Conservation (phyloP, 176 grass and related monocot species). For the Zizania latifolia region DNA sequence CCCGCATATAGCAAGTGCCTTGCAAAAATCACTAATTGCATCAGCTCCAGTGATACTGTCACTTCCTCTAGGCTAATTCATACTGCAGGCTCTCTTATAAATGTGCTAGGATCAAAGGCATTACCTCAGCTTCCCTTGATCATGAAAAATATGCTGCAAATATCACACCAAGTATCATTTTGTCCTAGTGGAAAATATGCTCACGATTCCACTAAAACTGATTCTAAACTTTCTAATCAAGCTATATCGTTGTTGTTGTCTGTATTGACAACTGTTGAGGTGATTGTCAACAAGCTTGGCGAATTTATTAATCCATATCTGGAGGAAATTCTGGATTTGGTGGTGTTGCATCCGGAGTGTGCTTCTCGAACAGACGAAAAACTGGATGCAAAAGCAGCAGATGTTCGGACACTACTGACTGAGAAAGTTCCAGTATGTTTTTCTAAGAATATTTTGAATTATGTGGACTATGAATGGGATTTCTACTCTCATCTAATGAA, state of each 20-base stretch:
- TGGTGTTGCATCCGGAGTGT: slow-evolving; percentile 68
- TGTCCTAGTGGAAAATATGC: slow-evolving; percentile 43
- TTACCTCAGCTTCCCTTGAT: slow-evolving; percentile 62
- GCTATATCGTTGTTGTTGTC: slow-evolving; percentile 46
- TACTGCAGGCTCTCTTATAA: slow-evolving; percentile 62
- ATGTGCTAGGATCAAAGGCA: slow-evolving; percentile 80
- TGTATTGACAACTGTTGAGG: slow-evolving; percentile 60
- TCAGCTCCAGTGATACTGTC: slow-evolving; percentile 44
- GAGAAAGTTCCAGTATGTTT: slow-evolving; percentile 87
- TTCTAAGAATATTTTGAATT: neutral
- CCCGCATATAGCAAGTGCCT: slow-evolving; percentile 60
- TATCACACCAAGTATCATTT: slow-evolving; percentile 51
- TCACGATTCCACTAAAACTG: slow-evolving; percentile 5
- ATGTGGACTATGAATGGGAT: neutral
- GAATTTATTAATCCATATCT: slow-evolving; percentile 93
- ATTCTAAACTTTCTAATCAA: slow-evolving; percentile 18
- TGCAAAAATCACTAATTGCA: slow-evolving; percentile 49
- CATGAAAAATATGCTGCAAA: slow-evolving; percentile 74
- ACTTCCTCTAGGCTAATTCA: slow-evolving; percentile 64
- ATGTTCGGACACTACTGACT: slow-evolving; percentile 56
- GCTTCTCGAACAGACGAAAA: slow-evolving; percentile 41
- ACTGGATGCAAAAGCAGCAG: slow-evolving; percentile 57
- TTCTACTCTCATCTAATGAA: slow-evolving; percentile 21
- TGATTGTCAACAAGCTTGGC: slow-evolving; percentile 69
- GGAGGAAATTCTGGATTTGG: slow-evolving; percentile 56